These are phyloP conservation scores for Ilyonectria robusta DNA, from an alignment of 2,329 filamentous ascomycete genomes.

Conservation along the genomic window DNA sequence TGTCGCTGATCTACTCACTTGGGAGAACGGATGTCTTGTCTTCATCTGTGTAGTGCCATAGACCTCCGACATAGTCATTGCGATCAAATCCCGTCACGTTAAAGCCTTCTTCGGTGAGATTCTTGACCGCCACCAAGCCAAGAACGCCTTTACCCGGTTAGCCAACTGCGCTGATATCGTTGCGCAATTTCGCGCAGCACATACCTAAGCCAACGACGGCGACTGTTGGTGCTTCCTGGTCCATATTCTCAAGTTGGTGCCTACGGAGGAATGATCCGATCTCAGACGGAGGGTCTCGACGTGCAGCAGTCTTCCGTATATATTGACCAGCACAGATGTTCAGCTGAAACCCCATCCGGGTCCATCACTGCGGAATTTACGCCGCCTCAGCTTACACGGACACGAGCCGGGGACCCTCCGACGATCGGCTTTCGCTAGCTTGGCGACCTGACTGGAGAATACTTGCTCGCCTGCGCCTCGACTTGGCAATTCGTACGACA, in stretches of 20 bases:
- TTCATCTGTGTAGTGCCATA: slow-evolving; percentile 60
- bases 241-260: slow-evolving; percentile 22
- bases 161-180: neutral
- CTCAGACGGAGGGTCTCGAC: neutral
- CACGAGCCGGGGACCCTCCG: slow-evolving; percentile 8
- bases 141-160: slow-evolving; percentile 46
- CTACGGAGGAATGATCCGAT: neutral
- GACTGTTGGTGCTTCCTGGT: slow-evolving; percentile 35
- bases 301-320: slow-evolving; percentile 11
- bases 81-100: slow-evolving; percentile 60
- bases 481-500: neutral
- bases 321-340: neutral
- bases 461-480: neutral
- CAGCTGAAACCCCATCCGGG: slow-evolving; percentile 36
- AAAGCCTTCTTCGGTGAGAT: slow-evolving; percentile 60
- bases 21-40: slow-evolving; percentile 56
- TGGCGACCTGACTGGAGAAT: neutral
- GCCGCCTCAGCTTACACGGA: slow-evolving; percentile 22
- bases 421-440: neutral
- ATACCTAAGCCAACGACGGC: slow-evolving; percentile 51
- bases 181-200: neutral
- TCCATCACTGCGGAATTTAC: slow-evolving; percentile 24
- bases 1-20: slow-evolving; percentile 39
- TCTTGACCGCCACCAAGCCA: slow-evolving; percentile 58
- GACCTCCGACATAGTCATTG: slow-evolving; percentile 56